phyloP scores from a whole-genome alignment of 306 rosid genomes.

The Ziziphus jujuba region DNA sequence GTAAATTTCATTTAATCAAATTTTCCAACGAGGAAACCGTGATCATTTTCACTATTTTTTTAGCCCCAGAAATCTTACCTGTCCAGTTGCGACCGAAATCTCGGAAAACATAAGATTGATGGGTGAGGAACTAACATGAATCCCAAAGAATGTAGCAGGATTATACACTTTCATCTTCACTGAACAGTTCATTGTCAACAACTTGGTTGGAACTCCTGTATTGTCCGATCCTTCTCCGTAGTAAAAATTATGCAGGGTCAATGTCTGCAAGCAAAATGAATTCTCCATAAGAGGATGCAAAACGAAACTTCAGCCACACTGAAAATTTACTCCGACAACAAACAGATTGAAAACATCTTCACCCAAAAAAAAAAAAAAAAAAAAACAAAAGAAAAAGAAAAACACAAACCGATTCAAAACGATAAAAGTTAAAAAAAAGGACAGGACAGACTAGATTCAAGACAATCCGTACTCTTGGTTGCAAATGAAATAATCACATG shows the following conservation, averaged over 20 bases:
- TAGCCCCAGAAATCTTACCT: conserved; percentile 43
- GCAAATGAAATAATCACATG: too few relatives aligned
- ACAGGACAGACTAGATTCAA: too few relatives aligned
- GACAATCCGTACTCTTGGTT: too few relatives aligned
- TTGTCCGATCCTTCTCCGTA: conserved; percentile 75
- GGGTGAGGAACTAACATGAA: conserved; percentile 60
- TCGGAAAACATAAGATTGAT: conserved; percentile 75
- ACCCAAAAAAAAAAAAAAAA: too few relatives aligned
- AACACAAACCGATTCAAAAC: too few relatives aligned
- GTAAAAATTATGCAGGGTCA: conserved; percentile 72
- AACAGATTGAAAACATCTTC: too few relatives aligned
- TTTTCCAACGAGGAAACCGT: not conserved
- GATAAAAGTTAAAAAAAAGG: too few relatives aligned
- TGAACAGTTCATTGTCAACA: conserved; percentile 75
- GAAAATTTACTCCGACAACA: not conserved
- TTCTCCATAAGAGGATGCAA: not conserved
- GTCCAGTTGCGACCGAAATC: conserved; percentile 70
- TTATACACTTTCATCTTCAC: conserved; percentile 63
- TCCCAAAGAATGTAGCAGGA: conserved; percentile 85
- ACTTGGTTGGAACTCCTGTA: conserved; percentile 89
- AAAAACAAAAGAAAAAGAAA: too few relatives aligned
- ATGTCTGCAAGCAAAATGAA: conserved; percentile 46
- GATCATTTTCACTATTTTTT: too few relatives aligned
- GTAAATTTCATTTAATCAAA: not conserved
- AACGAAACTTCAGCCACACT: not conserved